Base-by-base conservation (phyloP, 1,139 yeast genomes). In the Sporopachydermia cereana region DNA sequence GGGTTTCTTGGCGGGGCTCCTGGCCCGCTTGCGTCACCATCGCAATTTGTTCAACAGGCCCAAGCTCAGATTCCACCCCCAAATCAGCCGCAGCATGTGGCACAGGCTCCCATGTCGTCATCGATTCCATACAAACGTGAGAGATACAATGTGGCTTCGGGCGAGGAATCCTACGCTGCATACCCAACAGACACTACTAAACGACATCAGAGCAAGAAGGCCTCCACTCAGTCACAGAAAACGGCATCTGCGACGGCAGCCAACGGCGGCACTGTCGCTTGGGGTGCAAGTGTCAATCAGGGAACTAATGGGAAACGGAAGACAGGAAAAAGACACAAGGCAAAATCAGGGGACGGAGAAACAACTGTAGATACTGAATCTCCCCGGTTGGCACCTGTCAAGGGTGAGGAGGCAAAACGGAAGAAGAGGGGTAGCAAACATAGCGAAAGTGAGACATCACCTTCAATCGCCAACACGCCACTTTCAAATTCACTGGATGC, bases 1-100 rank as follows among this genome's bases (percentile, higher is more conserved):
- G 41, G 43, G 14, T 46, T 50, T 43, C 25, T 49, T 42, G 42
- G 51, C 17, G 51, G 54, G 24, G 54, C 56, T 29, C 59, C 61
- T 12, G 50, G 57, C 22, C 57, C 57, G 57, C 47, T 58, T 44
- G 62, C 58, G 49, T 61, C 62, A 24, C 56, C 59, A 22, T 48
- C 56, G 43, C 61, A 57, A 51, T 52, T 55, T 22, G 54, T 49
- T 25, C 59, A 57, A 45, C 57, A 53, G 42, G 51, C 52, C 20
- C 57, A 57, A n/a, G n/a, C n/a, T n/a, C n/a, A n/a, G n/a, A n/a
- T n/a, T n/a, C n/a, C n/a, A n/a, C n/a, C n/a, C n/a, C n/a, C n/a
- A n/a, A n/a, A n/a, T n/a, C n/a, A n/a, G n/a, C n/a, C n/a, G n/a
- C n/a, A n/a, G n/a, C n/a, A n/a, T n/a, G n/a, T n/a, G n/a, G n/a